Base-by-base conservation (phyloP, 2,329 filamentous ascomycete species). In the Thielaviopsis euricoi region DNA sequence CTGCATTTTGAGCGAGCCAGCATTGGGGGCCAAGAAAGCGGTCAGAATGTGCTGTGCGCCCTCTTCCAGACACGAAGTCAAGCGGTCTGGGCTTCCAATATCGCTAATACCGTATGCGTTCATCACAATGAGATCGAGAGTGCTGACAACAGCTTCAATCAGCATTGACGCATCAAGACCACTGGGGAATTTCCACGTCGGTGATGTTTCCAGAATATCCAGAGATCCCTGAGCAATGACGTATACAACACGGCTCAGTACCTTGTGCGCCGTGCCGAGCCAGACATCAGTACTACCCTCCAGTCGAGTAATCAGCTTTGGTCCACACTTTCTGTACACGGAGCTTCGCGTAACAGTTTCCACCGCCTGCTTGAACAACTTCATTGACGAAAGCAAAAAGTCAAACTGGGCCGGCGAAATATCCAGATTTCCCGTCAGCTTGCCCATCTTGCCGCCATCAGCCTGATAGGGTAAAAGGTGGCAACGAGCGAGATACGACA, bases 401-500 rank as follows among this genome's bases (percentile, higher is more conserved):
- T 85, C 80, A 64, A 89, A 94, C 56, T 84, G 80, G 55, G 86
- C 86, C 4, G 79, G 77, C 2, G 86, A 81, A 58, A 95, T 78
- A 66, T 98, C 93, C 2, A 89, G 80, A 23, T 82, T 84, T n/a
- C 87, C 87, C 2, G 94, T 80, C 55, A 97, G 83, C 54, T 82
- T 82, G 46, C 84, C 81, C 61, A 98, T 77, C 61, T 86, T 83
- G 12, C 89, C 87, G 15, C 83, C 83, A 62, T 83, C 84, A 10
- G 87, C 83, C 63, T 89, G 84, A 6, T 83, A 80, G 63, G 86
- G 86, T 52, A 98, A 75, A 19, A 98, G 74, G 62, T 84, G 82
- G 67, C 88, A 94, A 59, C 88, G 82, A 3, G 85, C 82, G 64
- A 98, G 78, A 67, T 91, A 87, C 3, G 91, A 89, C 90, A 93